These are phyloP conservation scores for Solanum dulcamara DNA, from an alignment of 257 asterid genomes.

Conservation along the genomic window DNA sequence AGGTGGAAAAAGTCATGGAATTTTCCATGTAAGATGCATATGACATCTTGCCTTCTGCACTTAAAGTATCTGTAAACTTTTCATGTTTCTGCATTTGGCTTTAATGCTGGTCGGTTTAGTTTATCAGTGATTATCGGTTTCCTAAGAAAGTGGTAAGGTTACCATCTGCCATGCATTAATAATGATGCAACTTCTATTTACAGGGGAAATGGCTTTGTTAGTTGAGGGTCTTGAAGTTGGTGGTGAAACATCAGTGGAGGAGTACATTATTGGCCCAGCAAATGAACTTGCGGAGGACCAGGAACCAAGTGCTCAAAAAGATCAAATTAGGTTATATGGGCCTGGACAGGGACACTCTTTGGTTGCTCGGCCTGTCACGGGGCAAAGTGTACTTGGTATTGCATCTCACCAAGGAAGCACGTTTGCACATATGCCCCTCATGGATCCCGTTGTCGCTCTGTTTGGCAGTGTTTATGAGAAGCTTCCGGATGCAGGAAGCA, in stretches of 20 bases:
- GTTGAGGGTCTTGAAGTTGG: conserved; percentile 67
- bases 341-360: conserved; percentile 37
- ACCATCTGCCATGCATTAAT: neutral
- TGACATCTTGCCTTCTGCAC: neutral
- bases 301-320: conserved; percentile 22
- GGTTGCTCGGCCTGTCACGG: conserved; percentile 40
- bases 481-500: conserved; percentile 42
- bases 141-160: neutral
- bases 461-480: conserved; percentile 57
- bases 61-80: neutral
- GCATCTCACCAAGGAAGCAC: conserved; percentile 38
- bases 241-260: conserved; percentile 41
- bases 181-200: neutral
- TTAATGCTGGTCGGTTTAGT: neutral
- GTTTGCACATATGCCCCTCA: conserved; percentile 20
- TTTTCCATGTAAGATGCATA: neutral
- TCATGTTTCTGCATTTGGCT: neutral
- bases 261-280: conserved; percentile 42
- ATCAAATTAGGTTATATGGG: conserved; percentile 30
- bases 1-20: neutral
- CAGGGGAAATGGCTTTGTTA: conserved; percentile 71
- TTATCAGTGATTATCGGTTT: neutral
- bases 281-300: conserved; percentile 28
- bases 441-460: conserved; percentile 52
- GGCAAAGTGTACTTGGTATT: conserved; percentile 15